Conservation (phyloP, 306 rosid species). For the Prunus salicina region DNA sequence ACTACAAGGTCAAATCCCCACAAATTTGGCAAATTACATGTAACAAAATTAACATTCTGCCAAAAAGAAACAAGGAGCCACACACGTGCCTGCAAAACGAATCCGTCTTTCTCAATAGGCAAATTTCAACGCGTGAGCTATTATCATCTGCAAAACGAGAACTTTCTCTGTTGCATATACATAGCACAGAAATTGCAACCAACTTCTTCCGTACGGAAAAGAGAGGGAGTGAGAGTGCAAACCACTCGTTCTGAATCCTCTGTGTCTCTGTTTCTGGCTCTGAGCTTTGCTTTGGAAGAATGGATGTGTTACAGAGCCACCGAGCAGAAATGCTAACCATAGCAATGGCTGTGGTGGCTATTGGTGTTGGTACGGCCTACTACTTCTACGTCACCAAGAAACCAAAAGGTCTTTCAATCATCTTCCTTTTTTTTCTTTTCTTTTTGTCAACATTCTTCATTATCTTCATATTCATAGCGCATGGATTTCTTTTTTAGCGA, state of each 20-base stretch:
- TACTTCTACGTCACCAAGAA: conserved; percentile 56
- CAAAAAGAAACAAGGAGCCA: too few relatives aligned
- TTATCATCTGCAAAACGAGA: background rate
- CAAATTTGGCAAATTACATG: too few relatives aligned
- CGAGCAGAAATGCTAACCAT: conserved; percentile 47
- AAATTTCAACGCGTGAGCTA: background rate
- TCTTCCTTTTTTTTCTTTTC: background rate
- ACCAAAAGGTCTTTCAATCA: conserved; percentile 36
- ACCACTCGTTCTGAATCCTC: too few relatives aligned
- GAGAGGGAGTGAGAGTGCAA: background rate
- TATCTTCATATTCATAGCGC: background rate
- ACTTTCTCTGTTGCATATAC: background rate
- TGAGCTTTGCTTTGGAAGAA: conserved; percentile 1
- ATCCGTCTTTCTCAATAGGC: too few relatives aligned
- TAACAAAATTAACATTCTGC: too few relatives aligned
- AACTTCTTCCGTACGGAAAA: background rate
- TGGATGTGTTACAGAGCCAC: conserved; percentile 39
- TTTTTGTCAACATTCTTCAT: background rate
- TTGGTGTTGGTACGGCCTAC: conserved; percentile 55
- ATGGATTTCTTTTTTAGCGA: background rate
- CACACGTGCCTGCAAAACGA: too few relatives aligned
- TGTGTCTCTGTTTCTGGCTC: too few relatives aligned
- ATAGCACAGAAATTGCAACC: background rate
- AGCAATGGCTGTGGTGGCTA: conserved; percentile 46
- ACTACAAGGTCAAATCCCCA: too few relatives aligned